Conservation (phyloP, 1,284 basidiomycete genomes). For the Trichosporon ovoides region DNA sequence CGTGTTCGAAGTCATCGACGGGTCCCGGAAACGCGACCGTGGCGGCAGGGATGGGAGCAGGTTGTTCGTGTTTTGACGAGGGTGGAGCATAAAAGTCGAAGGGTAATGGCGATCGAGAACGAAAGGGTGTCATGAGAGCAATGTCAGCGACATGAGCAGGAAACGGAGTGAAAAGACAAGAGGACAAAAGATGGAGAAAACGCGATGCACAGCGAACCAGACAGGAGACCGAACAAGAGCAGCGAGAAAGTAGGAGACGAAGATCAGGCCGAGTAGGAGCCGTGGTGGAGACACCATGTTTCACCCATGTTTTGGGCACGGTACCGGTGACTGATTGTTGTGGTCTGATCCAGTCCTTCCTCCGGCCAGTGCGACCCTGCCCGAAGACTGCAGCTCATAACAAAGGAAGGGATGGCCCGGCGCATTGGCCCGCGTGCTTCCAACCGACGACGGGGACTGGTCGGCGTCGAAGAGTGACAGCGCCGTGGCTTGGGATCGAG, state of each 20-base stretch:
- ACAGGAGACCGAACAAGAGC: no score
- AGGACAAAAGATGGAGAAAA: neutral
- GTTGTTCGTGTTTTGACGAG: neutral
- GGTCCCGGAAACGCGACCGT: neutral
- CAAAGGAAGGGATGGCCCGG: neutral
- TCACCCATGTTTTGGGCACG: no score
- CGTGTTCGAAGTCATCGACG: neutral
- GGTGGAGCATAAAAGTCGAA: neutral
- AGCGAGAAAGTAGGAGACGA: neutral
- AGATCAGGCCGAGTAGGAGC: neutral
- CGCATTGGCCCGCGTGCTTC: neutral
- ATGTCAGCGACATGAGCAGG: conserved; percentile 2
- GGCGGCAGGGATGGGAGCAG: neutral
- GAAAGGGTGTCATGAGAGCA: neutral
- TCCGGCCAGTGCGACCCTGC: neutral
- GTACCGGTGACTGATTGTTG: neutral
- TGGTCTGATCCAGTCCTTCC: neutral
- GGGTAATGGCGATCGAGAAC: neutral
- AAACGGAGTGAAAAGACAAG: neutral
- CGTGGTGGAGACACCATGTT: no score
- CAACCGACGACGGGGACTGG: neutral
- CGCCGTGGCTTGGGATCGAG: neutral
- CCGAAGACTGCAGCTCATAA: neutral
- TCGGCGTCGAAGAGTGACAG: neutral
- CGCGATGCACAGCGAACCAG: no score